These are phyloP conservation scores for Naegleria fowleri DNA, from an alignment of 208 protist genomes.

Conservation along the genomic window DNA sequence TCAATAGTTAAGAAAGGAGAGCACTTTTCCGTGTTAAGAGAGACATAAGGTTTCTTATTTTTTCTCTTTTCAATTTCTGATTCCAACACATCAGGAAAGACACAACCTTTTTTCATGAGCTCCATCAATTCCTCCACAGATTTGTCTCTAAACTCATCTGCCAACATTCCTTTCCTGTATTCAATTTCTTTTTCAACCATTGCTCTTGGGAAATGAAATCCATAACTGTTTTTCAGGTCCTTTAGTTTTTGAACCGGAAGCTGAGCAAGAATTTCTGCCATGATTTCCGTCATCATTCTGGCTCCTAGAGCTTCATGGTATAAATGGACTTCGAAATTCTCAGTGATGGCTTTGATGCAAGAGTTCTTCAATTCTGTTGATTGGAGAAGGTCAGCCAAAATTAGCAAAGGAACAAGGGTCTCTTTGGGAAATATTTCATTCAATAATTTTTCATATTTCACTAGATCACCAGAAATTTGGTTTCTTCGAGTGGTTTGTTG, in stretches of 20 bases:
- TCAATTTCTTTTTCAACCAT: not conserved
- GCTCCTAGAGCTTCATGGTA: not conserved
- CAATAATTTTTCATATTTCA: not conserved
- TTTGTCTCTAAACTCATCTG: not conserved
- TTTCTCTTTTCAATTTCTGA: not conserved
- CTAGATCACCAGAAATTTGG: not conserved
- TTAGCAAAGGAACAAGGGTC: not conserved
- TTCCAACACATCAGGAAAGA: not conserved
- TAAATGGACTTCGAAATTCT: not conserved
- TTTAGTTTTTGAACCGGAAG: not conserved
- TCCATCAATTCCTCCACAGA: not conserved
- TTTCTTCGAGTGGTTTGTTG: not conserved
- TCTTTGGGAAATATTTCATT: not conserved
- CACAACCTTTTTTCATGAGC: not conserved
- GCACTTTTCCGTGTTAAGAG: not conserved
- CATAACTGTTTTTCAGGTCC: not conserved
- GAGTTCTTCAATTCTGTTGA: not conserved
- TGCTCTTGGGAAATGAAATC: not conserved
- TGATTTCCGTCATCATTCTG: not conserved
- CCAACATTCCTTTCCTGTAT: slow-evolving; percentile 11
- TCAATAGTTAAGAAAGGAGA: not conserved
- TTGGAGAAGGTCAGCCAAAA: not conserved
- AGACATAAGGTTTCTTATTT: slow-evolving; percentile 16
- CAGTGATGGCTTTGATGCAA: not conserved
- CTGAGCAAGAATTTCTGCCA: not conserved